Evolutionary conservation across 2,329 filamentous ascomycete genomes (phyloP), one percentile per base, ranked within the genome.

Genomic region (Amphichorda felina): DNA sequence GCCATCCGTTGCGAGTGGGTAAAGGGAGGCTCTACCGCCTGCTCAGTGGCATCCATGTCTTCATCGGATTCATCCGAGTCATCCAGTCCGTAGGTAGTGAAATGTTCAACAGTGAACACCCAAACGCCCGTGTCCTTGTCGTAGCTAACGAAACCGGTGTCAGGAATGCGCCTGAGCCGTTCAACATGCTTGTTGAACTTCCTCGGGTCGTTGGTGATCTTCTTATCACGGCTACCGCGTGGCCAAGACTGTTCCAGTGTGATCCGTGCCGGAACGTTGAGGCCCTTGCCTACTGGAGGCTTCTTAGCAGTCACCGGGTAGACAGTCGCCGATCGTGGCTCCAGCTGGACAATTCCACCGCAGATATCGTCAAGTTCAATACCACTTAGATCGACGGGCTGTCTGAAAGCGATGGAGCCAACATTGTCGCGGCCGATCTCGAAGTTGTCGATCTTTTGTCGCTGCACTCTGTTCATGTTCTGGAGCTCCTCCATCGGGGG

Each of bases 221-320:
- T 68, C 53, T 72, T 75, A 43, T 77, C 72, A 36, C 52, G 72
- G 28, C 59, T 72, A 19, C 55, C 54, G 38, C 89, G 82, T 21
- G 91, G 91, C 80, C 85, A 96, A 1, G 88, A 94, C 52, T 96
- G 89, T 53, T 91, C 80, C 9, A 98, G 71, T n/a, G 72, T 75
- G 43, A 98, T 88, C 26, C 74, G 78, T 0, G 91, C 85, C 3
- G 87, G 88, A 7, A 95, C 85, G 50, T 98, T 98, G 43, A 98
- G 69, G 5, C 86, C 89, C 50, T 87, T 85, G 39, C 93, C 91
- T 39, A 79, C 70, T 0, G 81, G 72, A 13, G 91, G 88, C 60
- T 95, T 98, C 51, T 78, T 77, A 5, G 72, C 69, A 28, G 77
- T 66, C 30, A 81, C 72, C 4, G 75, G 80, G 50, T 98, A 98